Base-by-base conservation (phyloP, 2,329 filamentous ascomycete genomes). In the Trichophyton equinum region DNA sequence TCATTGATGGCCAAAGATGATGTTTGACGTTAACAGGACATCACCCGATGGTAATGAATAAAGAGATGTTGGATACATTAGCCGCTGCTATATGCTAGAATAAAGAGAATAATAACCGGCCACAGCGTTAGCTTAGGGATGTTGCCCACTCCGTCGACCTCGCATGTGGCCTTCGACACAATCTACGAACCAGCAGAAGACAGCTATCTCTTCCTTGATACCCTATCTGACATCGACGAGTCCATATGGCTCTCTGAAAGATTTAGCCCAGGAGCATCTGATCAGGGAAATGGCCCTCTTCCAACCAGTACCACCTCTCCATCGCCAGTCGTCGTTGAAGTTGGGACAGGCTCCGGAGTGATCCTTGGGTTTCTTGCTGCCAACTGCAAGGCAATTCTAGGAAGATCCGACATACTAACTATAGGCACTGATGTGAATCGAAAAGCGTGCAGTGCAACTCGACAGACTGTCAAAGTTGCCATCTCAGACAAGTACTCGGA, bases 171-270 rank as follows among this genome's bases (percentile, higher is more conserved):
- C 60, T 95, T 91, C 75, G 83, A 89, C 72, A 85, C 87, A 60
- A 86, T 97, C 67, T 99, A 99, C 76, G 91, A 96, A 71, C 94
- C 94, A 40, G 87, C 92, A 9, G 94, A 99, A 75, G 94, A 99
- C 77, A 96, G 91, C 4, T 99, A 90, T 71, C 83, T 99, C 51
- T 82, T 99, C 57, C 83, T 99, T 33, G 92, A 99, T 76, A 95
- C 91, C 0, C 81, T 99, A 51, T 92, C 91, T 0, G 87, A 85
- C 1, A 62, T 78, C 0, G 72, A 81, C 1, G 90, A 96, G 74
- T 82, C 79, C 3, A 66, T 76, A 25, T 96, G 90, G 73, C 82
- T 96, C 20, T 78, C 78, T 18, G 62, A 74, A 4, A 82, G 82
- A 49, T 95, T 96, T 70, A 61, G 61, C 36, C 9, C 18, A 3